A percentile compares a stretch with the other conserved stretches of the same genome.
These are phyloP conservation scores for Botrytis cinerea DNA, from an alignment of 2,329 filamentous ascomycete genomes.

Conservation along the genomic window DNA sequence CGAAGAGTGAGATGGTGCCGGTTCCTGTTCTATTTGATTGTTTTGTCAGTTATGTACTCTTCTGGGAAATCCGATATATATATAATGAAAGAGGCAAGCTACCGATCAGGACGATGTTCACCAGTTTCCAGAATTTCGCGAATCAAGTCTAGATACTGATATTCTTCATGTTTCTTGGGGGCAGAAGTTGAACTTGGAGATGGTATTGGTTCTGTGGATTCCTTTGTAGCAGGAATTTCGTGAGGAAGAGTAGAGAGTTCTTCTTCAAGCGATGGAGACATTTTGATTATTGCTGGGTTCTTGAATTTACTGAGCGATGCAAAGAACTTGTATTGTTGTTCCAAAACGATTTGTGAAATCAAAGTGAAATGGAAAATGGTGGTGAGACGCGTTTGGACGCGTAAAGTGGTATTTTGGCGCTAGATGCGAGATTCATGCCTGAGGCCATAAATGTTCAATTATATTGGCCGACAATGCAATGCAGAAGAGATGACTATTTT, in stretches of 20 bases:
- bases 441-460: not conserved
- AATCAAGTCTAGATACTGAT: slow-evolving; percentile 91
- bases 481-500: not conserved
- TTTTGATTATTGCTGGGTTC: slow-evolving; percentile 11
- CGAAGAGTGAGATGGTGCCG: slow-evolving; percentile 87
- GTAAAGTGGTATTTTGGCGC: slow-evolving; percentile 14
- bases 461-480: not conserved
- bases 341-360: not conserved
- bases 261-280: slow-evolving; percentile 33
- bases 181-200: not conserved
- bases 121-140: slow-evolving; percentile 78
- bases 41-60: slow-evolving; percentile 31
- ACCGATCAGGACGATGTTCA: slow-evolving; percentile 88
- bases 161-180: slow-evolving; percentile 69
- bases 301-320: not conserved
- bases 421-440: not conserved
- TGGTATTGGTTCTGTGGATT: not conserved
- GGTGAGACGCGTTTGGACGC: slow-evolving; percentile 20
- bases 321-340: not conserved
- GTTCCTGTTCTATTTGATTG: slow-evolving; percentile 72
- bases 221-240: not conserved
- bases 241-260: slow-evolving; percentile 19
- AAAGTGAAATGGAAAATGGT: not conserved
- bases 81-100: not conserved
- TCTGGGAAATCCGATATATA: not conserved